Base-by-base conservation (phyloP, 78 protist genomes). In the Dictyostelium purpureum region DNA sequence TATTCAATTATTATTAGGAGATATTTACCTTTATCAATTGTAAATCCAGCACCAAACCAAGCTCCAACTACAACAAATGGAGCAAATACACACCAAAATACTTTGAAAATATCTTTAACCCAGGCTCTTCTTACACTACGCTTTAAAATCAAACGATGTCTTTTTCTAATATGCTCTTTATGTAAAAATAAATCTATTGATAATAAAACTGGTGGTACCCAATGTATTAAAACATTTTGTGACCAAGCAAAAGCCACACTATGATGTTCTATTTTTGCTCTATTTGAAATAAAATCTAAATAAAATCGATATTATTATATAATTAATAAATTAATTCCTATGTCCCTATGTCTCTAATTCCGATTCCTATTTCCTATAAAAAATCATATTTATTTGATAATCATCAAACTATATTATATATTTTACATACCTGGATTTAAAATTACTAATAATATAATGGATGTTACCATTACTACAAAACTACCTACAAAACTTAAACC, bases 401-500 rank as follows among this genome's bases (percentile, higher is more conserved):
- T n/a, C n/a, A n/a, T n/a, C n/a, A n/a, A n/a, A n/a, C n/a, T n/a
- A n/a, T n/a, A n/a, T n/a, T n/a, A n/a, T n/a, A n/a, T n/a, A n/a
- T n/a, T n/a, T n/a, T n/a, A n/a, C n/a, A n/a, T n/a, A n/a, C n/a
- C n/a, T n/a, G n/a, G n/a, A n/a, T n/a, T n/a, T n/a, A n/a, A 38
- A 31, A 79, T 79, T 5, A 79, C 88, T 47, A 63, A 65, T 28
- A 82, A 19, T 26, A 82, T 82, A 14, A 75, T 70, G 0, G 80
- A 57, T 3, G 90, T 82, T 14, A 82, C 28, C 79, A 82, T 70
- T 14, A 82, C 79, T 5, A 82, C 76, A 69, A 24, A 82, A 67
- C 75, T 56, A 24, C 77, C 66, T 1, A 82, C 90, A 82, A 82
- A 82, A 70, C 90, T 82, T 18, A 82, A 65, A 19, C 79, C 45